A percentile compares a stretch with the other conserved stretches of the same genome.
Conservation (phyloP, 2,329 filamentous ascomycete genomes). For the Zymoseptoria passerinii region DNA sequence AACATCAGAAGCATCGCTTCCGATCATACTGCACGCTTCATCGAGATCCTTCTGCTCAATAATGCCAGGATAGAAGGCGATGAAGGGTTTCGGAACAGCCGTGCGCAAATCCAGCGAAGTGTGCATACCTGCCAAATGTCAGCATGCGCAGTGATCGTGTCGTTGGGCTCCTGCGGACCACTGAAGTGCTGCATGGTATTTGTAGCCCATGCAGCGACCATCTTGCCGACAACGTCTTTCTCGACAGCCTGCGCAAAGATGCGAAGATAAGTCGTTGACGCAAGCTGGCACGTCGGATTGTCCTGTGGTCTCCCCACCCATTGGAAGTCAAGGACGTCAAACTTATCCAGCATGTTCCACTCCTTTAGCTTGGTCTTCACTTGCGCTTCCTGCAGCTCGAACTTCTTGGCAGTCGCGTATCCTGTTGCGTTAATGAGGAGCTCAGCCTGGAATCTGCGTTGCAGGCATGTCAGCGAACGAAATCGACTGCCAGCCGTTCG, state of each 20-base stretch:
- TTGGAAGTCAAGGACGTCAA: constrained; percentile 21
- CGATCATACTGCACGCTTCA: constrained; percentile 20
- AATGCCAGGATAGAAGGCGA: constrained; percentile 21
- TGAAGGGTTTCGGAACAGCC: constrained; percentile 17
- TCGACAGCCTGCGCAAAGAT: constrained; percentile 30
- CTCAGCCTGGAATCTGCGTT: constrained; percentile 34
- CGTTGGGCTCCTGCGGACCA: not conserved
- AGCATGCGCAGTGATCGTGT: constrained; percentile 2
- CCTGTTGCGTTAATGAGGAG: constrained; percentile 36
- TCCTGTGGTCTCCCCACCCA: constrained; percentile 24
- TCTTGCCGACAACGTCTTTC: constrained; percentile 14
- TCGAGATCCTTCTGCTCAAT: constrained; percentile 17
- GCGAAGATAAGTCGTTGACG: constrained; percentile 35
- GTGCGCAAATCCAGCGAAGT: constrained; percentile 20
- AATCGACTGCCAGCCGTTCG: not conserved
- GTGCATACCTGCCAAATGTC: constrained; percentile 19
- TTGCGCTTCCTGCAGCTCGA: constrained; percentile 36
- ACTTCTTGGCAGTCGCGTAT: constrained; percentile 39
- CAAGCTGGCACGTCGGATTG: constrained; percentile 34
- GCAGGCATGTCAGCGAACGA: not conserved
- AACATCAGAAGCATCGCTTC: constrained; percentile 3
- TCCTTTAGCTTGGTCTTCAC: constrained; percentile 32
- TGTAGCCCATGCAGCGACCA: constrained; percentile 15
- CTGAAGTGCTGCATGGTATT: constrained; percentile 22
- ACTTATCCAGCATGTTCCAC: constrained; percentile 18